Evolutionary conservation across 2,329 filamentous ascomycete species (phyloP).

Genomic region (Mycocentrospora acerina): DNA sequence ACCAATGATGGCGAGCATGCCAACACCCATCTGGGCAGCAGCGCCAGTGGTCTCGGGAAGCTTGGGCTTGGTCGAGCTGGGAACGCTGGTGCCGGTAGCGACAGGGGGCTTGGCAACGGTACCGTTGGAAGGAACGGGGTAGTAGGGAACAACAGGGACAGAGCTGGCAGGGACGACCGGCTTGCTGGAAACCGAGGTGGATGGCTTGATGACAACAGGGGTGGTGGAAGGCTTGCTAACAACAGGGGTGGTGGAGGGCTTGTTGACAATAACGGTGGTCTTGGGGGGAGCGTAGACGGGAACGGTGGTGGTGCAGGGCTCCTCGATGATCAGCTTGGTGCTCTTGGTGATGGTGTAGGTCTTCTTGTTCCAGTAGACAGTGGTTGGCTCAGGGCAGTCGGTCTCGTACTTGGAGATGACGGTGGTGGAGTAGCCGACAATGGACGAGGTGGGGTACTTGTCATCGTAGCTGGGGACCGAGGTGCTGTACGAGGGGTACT

Average conservation of each 20-base stretch:
- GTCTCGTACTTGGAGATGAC: slow-evolving; percentile 25
- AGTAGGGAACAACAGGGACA: slow-evolving; percentile 1
- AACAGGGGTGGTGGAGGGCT: slow-evolving; percentile 3
- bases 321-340: slow-evolving; percentile 32
- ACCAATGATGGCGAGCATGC: slow-evolving; percentile 56
- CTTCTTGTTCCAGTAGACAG: slow-evolving; percentile 27
- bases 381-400: slow-evolving; percentile 27
- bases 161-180: slow-evolving; percentile 5
- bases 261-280: slow-evolving; percentile 1
- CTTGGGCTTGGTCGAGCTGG: slow-evolving; percentile 3
- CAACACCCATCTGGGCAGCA: slow-evolving; percentile 54
- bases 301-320: slow-evolving; percentile 13
- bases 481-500: slow-evolving; percentile 6
- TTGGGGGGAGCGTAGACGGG: slow-evolving; percentile 4
- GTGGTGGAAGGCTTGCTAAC: slow-evolving; percentile 21
- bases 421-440: slow-evolving; percentile 27
- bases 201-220: slow-evolving; percentile 20
- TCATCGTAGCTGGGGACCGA: neutral
- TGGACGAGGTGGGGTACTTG: slow-evolving; percentile 9
- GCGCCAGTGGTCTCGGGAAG: slow-evolving; percentile 52
- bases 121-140: too few species aligned
- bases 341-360: slow-evolving; percentile 38
- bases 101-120: slow-evolving; percentile 29
- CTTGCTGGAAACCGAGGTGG: slow-evolving; percentile 9
- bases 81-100: too few species aligned